phyloP scores from a whole-genome alignment of 2,329 filamentous ascomycete genomes.

The Colletotrichum sojae region DNA sequence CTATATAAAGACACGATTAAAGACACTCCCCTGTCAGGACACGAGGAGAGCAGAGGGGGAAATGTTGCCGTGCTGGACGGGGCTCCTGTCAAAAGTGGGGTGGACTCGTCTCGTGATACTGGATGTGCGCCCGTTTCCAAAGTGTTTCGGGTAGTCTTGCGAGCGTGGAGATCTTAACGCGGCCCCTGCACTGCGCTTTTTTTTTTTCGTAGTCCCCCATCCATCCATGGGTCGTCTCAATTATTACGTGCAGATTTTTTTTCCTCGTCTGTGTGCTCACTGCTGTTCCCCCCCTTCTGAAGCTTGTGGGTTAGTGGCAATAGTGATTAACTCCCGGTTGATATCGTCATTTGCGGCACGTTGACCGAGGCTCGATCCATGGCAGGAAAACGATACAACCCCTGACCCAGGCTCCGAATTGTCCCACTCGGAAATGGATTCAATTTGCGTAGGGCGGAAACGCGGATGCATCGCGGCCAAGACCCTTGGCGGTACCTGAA shows the following conservation, averaged over 20 bases:
- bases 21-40: background rate
- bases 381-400: background rate
- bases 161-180: constrained; percentile 6
- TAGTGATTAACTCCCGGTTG: background rate
- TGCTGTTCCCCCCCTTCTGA: background rate
- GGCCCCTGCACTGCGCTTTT: constrained; percentile 1
- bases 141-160: constrained; percentile 36
- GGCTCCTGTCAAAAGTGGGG: constrained; percentile 9
- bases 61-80: background rate
- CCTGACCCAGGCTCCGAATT: background rate
- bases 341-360: background rate
- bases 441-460: background rate
- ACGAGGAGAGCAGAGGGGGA: background rate
- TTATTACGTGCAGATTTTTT: background rate
- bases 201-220: background rate
- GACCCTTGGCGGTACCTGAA: background rate
- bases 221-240: background rate
- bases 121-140: constrained; percentile 30
- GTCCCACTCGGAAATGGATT: background rate
- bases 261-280: background rate
- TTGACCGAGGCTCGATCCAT: background rate
- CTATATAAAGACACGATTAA: background rate
- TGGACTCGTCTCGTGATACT: background rate
- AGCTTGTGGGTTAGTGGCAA: background rate
- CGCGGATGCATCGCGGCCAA: background rate